A percentile compares a stretch with the other conserved stretches of the same genome.
Evolutionary conservation across 345 rosid species (phyloP).

Genomic region (Murraya koenigii): DNA sequence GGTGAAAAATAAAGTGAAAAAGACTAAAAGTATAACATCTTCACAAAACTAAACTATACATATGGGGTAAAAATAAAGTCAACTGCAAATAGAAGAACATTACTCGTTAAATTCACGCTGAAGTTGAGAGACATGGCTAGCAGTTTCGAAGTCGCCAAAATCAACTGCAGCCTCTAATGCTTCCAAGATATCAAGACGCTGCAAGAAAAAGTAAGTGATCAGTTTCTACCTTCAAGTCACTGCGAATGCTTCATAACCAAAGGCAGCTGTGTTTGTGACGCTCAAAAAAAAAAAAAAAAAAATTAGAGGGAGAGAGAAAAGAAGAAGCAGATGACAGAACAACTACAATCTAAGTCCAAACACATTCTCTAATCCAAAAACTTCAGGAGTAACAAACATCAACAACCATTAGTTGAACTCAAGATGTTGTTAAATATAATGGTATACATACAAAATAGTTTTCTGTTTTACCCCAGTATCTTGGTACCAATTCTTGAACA

Average conservation of each 20-base stretch:
- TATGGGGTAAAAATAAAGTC: no score
- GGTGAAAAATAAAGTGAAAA: no score
- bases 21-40: no score
- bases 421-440: neutral
- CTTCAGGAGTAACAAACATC: neutral
- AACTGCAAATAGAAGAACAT: conserved; percentile 23
- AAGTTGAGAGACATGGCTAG: conserved; percentile 39
- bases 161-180: conserved; percentile 63
- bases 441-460: neutral
- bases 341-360: neutral
- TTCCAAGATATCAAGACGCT: conserved; percentile 83
- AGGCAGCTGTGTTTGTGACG: neutral
- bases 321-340: neutral
- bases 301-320: no score
- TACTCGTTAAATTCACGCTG: conserved; percentile 95
- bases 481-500: neutral
- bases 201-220: conserved; percentile 24
- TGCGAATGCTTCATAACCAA: neutral
- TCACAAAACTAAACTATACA: no score
- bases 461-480: neutral
- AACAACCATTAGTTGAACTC: neutral
- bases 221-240: conserved; percentile 1
- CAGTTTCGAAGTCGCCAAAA: conserved; percentile 28
- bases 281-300: neutral
- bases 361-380: neutral